Base-by-base conservation (phyloP, 805 yeast genomes). In the Saccharomycopsis vini region DNA sequence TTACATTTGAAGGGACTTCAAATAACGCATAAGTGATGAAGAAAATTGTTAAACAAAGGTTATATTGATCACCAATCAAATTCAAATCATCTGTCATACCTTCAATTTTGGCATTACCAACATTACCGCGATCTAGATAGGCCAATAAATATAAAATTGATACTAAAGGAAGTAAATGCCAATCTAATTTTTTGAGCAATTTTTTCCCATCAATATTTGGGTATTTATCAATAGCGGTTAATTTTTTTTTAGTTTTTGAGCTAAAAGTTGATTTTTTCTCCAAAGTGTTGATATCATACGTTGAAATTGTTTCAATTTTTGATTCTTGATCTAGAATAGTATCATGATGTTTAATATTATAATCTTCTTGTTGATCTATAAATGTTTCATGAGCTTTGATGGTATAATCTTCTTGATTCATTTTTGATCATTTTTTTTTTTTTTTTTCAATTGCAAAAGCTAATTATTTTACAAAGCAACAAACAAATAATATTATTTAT, bases 1-100 rank as follows among this genome's bases (percentile, higher is more conserved):
- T 54, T 30, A 60, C 49, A 46, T 64, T 64, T 5, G 65, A 57
- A 4, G 67, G 63, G 2, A 68, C 61, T 50, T 72, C 74, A 40
- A 66, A 67, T 12, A 61, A 45, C 43, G 67, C 59, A 47, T 69
- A 69, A 9, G 68, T 57, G 19, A 67, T 62, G 47, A 67, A 62
- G 33, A 68, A 62, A 29, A 68, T 58, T 4, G 71, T 63, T 44
- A 66, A 61, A 26, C 68, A 68, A 19, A 62, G 54, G 44, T 67
- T 67, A 54, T 62, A 68, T 50, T 69, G 69, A 37, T 60, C 53
- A 15, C 66, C 62, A 36, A 58, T 56, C 46, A 67, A 44, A 9
- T 54, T 50, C 47, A 67, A 61, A 51, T 65, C 73, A 39, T 49
- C 52, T 31, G 54, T 53, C 24, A 60, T 48, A 2, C 60, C 57